Evolutionary conservation across 306 rosid genomes (phyloP), one percentile per base, ranked within the genome.

Genomic region (Trifolium subterraneum): DNA sequence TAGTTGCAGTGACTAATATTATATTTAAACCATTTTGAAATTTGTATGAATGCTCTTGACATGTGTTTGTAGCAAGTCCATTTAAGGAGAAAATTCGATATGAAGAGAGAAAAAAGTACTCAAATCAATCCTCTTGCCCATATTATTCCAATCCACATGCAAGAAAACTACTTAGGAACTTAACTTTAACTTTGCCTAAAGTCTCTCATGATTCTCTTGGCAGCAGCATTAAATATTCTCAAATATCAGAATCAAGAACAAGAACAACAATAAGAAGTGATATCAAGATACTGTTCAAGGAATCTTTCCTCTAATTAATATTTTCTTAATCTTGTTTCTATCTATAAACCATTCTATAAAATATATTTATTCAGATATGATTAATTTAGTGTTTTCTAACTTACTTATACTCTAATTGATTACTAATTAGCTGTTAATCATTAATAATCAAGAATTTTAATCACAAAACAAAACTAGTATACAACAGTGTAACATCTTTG

Each of bases 131-230:
- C 80, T 75, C 86, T 70, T 82, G 86, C 68, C 27, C 68, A 75
- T 62, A 78, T 75, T 85, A 84, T 87, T 85, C 92, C 83, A 79
- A 75, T 84, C 87, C 92, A 87, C 87, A 84, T 87, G 87, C 88
- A 81, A 75, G 77, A 72, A 61, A 81, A 78, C 88, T 84, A 84
- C 84, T 80, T 54, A 75, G 82, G 85, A 86, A 86, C 78, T 89
- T 73, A 63, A 44, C 92, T 82, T 85, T 85, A 83, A 74, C 89
- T 89, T 85, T 83, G 68, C 70, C 74, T 51, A 81, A 83, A 72
- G 91, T 67, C 82, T 81, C 82, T 64, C 71, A 58, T 18, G 89
- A 88, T 84, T 86, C 90, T 72, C 79, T 76, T 68, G 79, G 78
- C 86, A 74, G 78, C 86, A 74, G 84, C 84, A 84, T 84, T 85